Evolutionary conservation across 345 rosid species (phyloP).

Genomic region (Hibiscus trionum): DNA sequence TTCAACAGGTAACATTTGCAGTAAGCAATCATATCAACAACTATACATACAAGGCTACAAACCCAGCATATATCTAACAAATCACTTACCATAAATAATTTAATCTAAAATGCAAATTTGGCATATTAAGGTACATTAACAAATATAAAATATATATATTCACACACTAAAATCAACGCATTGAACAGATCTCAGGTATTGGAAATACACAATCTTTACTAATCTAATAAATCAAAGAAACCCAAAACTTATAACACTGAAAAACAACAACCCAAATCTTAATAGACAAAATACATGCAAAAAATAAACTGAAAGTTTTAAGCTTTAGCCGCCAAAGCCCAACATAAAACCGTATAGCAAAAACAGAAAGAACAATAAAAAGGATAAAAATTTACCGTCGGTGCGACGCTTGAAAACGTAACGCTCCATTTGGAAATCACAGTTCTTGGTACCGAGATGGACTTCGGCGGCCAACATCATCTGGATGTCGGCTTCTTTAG

Average conservation of each 20-base stretch:
- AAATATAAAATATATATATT: not conserved
- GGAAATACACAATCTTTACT: not conserved
- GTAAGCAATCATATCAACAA: not conserved
- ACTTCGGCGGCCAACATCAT: slow-evolving; percentile 94
- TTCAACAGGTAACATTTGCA: not conserved
- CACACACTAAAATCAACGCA: not conserved
- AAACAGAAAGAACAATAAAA: not conserved
- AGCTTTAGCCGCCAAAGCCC: not conserved
- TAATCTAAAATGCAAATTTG: too few relatives aligned
- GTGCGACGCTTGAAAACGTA: slow-evolving; percentile 90
- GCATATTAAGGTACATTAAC: too few relatives aligned
- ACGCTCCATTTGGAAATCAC: slow-evolving; percentile 89
- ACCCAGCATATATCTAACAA: too few relatives aligned
- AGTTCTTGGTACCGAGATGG: slow-evolving; percentile 87
- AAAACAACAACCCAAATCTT: not conserved
- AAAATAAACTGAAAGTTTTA: not conserved
- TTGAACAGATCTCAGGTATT: not conserved
- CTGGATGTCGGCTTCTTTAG: slow-evolving; percentile 70
- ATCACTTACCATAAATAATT: too few relatives aligned
- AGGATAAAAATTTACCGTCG: slow-evolving; percentile 40
- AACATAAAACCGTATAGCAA: not conserved
- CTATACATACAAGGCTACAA: not conserved
- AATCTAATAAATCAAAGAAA: not conserved
- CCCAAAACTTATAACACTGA: not conserved
- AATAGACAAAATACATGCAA: too few relatives aligned